These are phyloP conservation scores for Phytophthora capsici DNA, from an alignment of 352 stramenopile species.

Conservation along the genomic window DNA sequence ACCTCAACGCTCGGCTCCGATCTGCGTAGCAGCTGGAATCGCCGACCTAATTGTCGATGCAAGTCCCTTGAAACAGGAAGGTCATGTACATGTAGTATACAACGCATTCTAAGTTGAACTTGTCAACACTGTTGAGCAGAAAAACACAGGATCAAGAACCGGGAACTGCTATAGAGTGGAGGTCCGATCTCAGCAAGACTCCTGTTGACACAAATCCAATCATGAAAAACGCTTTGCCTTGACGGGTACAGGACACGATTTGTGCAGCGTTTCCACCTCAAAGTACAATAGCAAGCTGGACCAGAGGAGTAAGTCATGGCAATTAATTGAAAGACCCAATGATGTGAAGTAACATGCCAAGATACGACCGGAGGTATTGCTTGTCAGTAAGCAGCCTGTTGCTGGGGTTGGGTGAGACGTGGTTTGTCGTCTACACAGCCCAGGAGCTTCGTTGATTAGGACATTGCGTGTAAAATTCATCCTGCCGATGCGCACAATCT, in stretches of 20 bases:
- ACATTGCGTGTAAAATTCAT: conserved; percentile 14
- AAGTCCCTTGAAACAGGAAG: conserved; percentile 5
- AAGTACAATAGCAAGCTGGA: no score
- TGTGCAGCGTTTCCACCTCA: no score
- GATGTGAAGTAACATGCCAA: no score
- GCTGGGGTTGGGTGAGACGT: no score
- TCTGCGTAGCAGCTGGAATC: conserved; percentile 14
- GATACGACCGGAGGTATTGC: no score
- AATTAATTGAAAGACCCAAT: no score
- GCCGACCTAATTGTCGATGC: conserved; percentile 5
- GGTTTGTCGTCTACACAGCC: background rate
- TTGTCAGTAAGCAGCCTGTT: no score
- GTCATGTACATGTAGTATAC: background rate
- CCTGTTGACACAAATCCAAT: conserved; percentile 6
- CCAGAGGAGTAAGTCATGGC: no score
- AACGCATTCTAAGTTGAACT: conserved; percentile 10
- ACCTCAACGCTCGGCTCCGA: conserved; percentile 18
- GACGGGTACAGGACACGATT: no score
- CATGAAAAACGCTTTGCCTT: no score
- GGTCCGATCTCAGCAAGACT: conserved; percentile 13
- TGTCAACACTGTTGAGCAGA: conserved; percentile 17
- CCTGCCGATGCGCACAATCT: conserved; percentile 8
- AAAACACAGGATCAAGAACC: conserved; percentile 6
- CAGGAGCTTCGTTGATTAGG: no score
- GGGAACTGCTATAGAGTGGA: conserved; percentile 23